Base-by-base conservation (phyloP, 2,329 filamentous ascomycete genomes). In the Hysterium pulicare region DNA sequence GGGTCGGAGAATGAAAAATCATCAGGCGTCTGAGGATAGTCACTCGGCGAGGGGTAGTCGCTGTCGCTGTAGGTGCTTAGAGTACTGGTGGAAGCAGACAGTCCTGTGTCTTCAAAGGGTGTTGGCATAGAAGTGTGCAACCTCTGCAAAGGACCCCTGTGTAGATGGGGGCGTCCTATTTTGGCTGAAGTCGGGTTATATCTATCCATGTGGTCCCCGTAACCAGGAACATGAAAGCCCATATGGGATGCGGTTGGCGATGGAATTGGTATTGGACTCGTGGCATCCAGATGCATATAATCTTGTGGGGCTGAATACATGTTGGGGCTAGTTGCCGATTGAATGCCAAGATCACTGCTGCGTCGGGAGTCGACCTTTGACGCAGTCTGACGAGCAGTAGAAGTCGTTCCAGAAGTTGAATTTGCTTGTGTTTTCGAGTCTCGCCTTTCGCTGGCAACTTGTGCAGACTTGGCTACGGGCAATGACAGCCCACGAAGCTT, bases 401-500 rank as follows among this genome's bases (percentile, higher is more conserved):
- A 49, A 33, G 52, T 44, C 8, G 39, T 37, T 34, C 48, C 50
- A 7, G 13, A 15, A 15, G 52, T 46, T 5, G 51, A 44, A 15
- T 55, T 30, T 33, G 60, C 62, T 40, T 57, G 58, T 13, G 16
- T 38, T 26, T 41, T 43, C 2, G 34, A 33, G 30, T 58, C 50
- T 7, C 54, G 41, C 15, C 41, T 45, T 32, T 53, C 53, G 26
- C 50, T 45, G 21, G 48, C 50, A 26, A 56, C 58, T 22, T 57
- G 51, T 33, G 57, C 53, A 40, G 69, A 67, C 40, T 74, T 75
- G 30, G 75, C 73, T 39, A 84, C 70, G 8, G 82, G 82, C 44
- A 95, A 74, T 43, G 90, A 90, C 54, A 96, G 76, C 30, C 91
- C 91, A 48, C 91, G 82, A 50, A 97, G 82, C 74, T 97, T 97